phyloP scores from a whole-genome alignment of 148 eudicot genomes.

The Cornus controversa region DNA sequence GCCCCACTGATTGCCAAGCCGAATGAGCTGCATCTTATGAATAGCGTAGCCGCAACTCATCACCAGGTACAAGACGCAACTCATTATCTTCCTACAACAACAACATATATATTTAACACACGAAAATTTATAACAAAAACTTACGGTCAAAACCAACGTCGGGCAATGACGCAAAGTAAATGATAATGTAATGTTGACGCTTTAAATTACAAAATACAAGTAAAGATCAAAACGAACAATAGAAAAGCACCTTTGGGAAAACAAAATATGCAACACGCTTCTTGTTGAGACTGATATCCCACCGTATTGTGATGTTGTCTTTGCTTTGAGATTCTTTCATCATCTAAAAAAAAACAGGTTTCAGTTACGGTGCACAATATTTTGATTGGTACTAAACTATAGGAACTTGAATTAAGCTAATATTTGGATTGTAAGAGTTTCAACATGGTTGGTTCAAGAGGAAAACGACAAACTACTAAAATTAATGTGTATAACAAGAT shows the following conservation, averaged over 20 bases:
- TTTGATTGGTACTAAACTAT: background rate
- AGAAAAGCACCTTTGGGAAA: constrained; percentile 75
- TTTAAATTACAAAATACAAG: too few species aligned
- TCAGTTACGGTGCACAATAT: background rate
- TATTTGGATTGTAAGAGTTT: background rate
- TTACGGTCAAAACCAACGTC: background rate
- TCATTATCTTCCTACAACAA: constrained; percentile 90
- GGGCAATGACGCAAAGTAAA: background rate
- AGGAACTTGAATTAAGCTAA: background rate
- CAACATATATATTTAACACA: constrained; percentile 5
- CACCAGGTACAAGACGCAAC: constrained; percentile 99
- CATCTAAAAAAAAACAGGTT: constrained; percentile 45
- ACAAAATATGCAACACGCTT: constrained; percentile 98
- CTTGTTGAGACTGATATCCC: constrained; percentile 99
- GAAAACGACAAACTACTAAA: background rate
- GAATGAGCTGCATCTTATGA: constrained; percentile 95
- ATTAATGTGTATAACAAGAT: background rate
- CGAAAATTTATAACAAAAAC: background rate
- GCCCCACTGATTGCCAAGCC: constrained; percentile 97
- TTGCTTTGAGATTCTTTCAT: constrained; percentile 99
- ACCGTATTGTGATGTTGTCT: constrained; percentile 84
- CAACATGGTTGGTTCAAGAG: background rate
- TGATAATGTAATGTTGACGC: too few species aligned
- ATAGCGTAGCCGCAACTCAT: constrained; percentile 88
- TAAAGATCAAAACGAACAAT: background rate